phyloP scores from a whole-genome alignment of 345 rosid species.

The Toxicodendron radicans region DNA sequence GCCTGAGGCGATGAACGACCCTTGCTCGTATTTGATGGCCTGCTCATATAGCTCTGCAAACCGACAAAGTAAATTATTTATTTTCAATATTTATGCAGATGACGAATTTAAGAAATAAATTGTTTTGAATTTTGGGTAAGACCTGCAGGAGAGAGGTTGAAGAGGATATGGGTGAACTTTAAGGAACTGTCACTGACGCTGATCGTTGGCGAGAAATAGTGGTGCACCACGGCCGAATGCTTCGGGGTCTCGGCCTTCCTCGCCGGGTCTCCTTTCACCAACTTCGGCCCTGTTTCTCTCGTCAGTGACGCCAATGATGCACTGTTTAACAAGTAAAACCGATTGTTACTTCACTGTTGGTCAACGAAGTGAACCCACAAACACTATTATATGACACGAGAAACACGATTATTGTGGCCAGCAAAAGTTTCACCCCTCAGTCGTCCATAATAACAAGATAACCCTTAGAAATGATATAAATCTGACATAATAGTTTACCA shows the following conservation, averaged over 20 bases:
- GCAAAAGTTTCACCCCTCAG: background rate
- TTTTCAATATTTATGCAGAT: no score
- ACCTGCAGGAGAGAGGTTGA: constrained; percentile 98
- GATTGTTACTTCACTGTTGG: no score
- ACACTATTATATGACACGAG: background rate
- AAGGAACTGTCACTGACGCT: constrained; percentile 80
- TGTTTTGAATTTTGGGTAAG: background rate
- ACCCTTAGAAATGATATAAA: background rate
- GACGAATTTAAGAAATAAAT: background rate
- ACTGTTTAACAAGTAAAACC: constrained; percentile 34
- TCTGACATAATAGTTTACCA: background rate
- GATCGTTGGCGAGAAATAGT: constrained; percentile 49
- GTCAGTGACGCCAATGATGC: constrained; percentile 94
- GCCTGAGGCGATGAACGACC: constrained; percentile 78
- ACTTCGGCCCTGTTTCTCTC: constrained; percentile 85
- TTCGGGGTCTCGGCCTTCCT: constrained; percentile 46
- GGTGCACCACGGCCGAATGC: constrained; percentile 40
- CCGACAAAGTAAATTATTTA: background rate
- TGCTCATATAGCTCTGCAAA: constrained; percentile 86
- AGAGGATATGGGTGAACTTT: constrained; percentile 92
- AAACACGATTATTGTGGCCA: background rate
- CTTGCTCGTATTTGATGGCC: constrained; percentile 83
- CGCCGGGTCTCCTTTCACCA: constrained; percentile 86
- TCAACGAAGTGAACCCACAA: background rate
- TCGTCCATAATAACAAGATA: background rate